These are phyloP conservation scores for Tilletia caries DNA, from an alignment of 1,284 basidiomycete genomes.

Conservation along the genomic window DNA sequence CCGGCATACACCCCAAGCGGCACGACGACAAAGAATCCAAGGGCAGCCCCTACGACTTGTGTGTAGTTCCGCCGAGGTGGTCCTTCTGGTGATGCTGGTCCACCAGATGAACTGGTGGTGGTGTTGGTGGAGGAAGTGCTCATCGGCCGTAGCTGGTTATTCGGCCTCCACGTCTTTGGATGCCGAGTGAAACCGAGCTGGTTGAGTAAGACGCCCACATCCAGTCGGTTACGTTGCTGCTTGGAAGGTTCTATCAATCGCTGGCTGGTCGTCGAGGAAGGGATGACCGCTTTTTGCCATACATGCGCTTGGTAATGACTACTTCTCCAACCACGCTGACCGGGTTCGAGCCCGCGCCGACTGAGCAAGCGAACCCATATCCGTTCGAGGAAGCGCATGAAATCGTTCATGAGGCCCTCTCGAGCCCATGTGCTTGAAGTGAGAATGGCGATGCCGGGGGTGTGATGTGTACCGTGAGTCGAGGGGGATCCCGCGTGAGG, in stretches of 20 bases:
- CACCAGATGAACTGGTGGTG: too few species aligned
- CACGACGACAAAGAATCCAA: conserved; percentile 8
- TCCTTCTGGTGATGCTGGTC: too few species aligned
- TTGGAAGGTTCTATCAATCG: too few species aligned
- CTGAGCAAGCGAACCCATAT: conserved; percentile 26
- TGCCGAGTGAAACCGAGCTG: too few species aligned
- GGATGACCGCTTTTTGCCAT: too few species aligned
- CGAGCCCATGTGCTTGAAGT: conserved; percentile 49
- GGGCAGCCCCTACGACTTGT: neutral
- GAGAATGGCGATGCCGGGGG: conserved; percentile 46
- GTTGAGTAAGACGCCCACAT: too few species aligned
- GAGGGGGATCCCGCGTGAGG: neutral
- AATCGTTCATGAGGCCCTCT: conserved; percentile 47
- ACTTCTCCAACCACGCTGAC: conserved; percentile 23
- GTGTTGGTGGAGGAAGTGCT: too few species aligned
- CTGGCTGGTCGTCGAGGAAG: too few species aligned
- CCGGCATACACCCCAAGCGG: neutral
- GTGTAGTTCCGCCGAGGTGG: neutral
- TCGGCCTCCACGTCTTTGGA: too few species aligned
- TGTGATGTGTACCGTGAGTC: neutral
- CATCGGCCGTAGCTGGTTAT: too few species aligned
- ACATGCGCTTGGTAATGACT: neutral
- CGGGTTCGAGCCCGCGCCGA: conserved; percentile 27
- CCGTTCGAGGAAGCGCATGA: conserved; percentile 47
- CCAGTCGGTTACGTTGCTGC: too few species aligned